phyloP scores from a whole-genome alignment of 1,284 basidiomycete species.

The Grifola frondosa region DNA sequence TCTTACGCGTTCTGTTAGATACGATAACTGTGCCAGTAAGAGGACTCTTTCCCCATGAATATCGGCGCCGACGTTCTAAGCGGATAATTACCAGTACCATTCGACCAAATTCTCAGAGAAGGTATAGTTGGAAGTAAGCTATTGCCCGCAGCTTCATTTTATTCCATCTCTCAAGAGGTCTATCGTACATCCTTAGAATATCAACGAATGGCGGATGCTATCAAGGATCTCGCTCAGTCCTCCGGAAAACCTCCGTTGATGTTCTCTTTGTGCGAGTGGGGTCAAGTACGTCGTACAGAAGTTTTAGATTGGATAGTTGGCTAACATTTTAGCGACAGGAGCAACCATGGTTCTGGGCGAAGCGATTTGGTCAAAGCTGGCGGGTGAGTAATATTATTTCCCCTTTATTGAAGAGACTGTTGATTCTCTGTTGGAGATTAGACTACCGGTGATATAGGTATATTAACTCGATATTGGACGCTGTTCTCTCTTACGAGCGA shows the following conservation, averaged over 20 bases:
- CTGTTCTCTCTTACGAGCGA: too few species aligned
- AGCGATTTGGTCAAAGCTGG: conserved; percentile 45
- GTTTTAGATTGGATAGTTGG: too few species aligned
- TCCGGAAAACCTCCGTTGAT: conserved; percentile 43
- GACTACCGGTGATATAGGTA: conserved; percentile 36
- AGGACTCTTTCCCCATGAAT: background rate
- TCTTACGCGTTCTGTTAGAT: conserved; percentile 26
- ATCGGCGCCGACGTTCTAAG: background rate
- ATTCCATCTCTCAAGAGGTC: background rate
- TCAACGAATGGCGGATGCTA: conserved; percentile 48
- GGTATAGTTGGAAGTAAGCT: conserved; percentile 48
- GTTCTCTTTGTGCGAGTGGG: conserved; percentile 55
- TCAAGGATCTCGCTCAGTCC: conserved; percentile 38
- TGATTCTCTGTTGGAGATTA: background rate
- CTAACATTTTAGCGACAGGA: conserved; percentile 24
- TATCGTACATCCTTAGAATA: conserved; percentile 38
- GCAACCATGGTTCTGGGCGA: conserved; percentile 39
- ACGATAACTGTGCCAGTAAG: conserved; percentile 51
- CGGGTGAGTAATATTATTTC: conserved; percentile 30
- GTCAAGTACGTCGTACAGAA: conserved; percentile 40
- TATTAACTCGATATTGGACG: background rate
- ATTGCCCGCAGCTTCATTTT: background rate
- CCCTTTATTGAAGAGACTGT: background rate
- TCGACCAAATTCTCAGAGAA: conserved; percentile 44
- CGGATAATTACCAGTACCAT: conserved; percentile 39